Evolutionary conservation across 176 grass and related monocot genomes (phyloP), one percentile per base, ranked within the genome.

Genomic region (Paspalum notatum): DNA sequence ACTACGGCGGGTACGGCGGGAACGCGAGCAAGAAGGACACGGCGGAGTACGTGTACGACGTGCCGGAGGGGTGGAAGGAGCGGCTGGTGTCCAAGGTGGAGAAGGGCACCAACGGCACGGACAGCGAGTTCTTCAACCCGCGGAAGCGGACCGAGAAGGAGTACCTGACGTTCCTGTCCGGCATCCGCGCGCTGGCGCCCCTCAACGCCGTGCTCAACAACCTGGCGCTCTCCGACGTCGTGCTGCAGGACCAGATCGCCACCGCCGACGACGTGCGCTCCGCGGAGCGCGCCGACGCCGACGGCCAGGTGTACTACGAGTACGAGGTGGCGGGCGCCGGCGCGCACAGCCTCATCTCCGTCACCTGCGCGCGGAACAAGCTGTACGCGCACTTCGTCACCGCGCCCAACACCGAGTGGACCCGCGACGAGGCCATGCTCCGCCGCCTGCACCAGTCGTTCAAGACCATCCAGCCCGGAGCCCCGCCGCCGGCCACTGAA

Each of bases 91-190:
- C 92, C 37, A 98, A 98, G 74, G 96, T 98, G 42, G 96, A 98
- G 87, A 98, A 98, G 87, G 96, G 96, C 86, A 98, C 96, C 60
- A 98, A 98, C 69, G 96, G 96, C 71, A 98, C 96, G 4, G 90
- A 98, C 84, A 93, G 88, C 65, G 92, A 98, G 80, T 98, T 98
- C 92, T 98, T 90, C 96, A 95, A 98, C 72, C 88, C 96, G 32
- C 88, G 81, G 60, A 95, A 95, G 85, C 92, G 96, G 26, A n/a
- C 92, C 1, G 92, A 95, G 84, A 80, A 80, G 45, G 92, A 95
- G 85, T 95, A 98, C 90, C 85, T 98, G 57, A 95, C 96, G 25
- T 98, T 84, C 86, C 96, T 98, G 43, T 3, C 86, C 0, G 90
- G 90, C 13, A 89, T 98, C 84, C 84, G 88, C 48, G 72, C 89